Base-by-base conservation (phyloP, 1,139 yeast genomes). In the Saccharomycopsis hybrid region DNA sequence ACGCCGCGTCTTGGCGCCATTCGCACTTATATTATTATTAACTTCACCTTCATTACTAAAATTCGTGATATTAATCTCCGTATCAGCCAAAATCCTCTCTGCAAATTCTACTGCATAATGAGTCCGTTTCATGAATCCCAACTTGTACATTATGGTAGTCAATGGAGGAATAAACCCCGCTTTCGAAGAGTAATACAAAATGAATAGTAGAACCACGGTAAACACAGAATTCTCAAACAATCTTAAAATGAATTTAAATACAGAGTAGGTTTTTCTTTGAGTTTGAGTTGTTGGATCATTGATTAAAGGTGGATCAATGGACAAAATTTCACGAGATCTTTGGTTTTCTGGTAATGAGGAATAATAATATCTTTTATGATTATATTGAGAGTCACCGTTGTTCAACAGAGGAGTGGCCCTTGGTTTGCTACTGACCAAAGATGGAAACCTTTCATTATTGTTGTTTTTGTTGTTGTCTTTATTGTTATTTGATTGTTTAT, bases 191-290 rank as follows among this genome's bases (percentile, higher is more conserved):
- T 49, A 49, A 29, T 49, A 49, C 4, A 38, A 13, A 24, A 48
- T 1, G 13, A 36, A 5, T 5, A 36, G 39, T 5, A 36, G 7
- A 7, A 36, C 39, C 9, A 55, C 37, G 0, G 70, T 64, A 38
- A 68, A 68, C 3, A 68, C 48, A 25, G 68, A 63, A 52, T 70
- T 71, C 49, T 71, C 75, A 44, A 68, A 56, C 2, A 70, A 63
- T 45, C 73, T 61, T 5, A 49, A 31, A 5, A 54, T n/a, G n/a
- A 55, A 32, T 28, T 44, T 44, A 9, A 45, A 25, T 1, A 48
- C 40, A 3, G 56, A 51, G 25, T 8, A 33, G 36, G 43, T 35
- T 27, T 29, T 27, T 31, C 41, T 28, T 41, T 18, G 25, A 42
- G 41, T n/a, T 11, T 18, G 37, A 2, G 38, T 13, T 18, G 18